Conservation (phyloP, 331 rosid species). For the Rhamnella rubrinervis region DNA sequence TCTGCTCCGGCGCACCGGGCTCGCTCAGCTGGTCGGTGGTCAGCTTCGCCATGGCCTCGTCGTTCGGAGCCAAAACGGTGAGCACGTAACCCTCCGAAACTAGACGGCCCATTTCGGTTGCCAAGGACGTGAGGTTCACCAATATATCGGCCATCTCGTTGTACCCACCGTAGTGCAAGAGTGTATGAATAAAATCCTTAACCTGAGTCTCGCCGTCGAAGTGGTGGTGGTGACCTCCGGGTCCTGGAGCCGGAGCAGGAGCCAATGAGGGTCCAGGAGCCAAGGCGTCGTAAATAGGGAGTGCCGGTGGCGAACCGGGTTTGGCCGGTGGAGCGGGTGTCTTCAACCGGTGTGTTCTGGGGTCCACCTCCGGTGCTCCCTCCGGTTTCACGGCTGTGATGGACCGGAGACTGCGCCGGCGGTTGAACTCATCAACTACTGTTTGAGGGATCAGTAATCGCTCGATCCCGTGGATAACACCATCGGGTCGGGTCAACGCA, state of each 20-base stretch:
- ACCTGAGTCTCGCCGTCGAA: constrained; percentile 72
- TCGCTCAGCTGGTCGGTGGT: constrained; percentile 80
- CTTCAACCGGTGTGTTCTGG: constrained; percentile 54
- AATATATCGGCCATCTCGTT: constrained; percentile 82
- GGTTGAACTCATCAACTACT: constrained; percentile 64
- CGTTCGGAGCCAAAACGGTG: constrained; percentile 82
- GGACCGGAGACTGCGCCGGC: constrained; percentile 55
- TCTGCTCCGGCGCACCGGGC: constrained; percentile 88
- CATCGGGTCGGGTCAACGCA: constrained; percentile 61
- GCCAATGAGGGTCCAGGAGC: constrained; percentile 66
- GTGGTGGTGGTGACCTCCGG: constrained; percentile 63
- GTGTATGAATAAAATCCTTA: constrained; percentile 65
- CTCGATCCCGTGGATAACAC: constrained; percentile 68
- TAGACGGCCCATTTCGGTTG: constrained; percentile 70
- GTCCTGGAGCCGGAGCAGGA: constrained; percentile 90
- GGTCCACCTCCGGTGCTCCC: constrained; percentile 69
- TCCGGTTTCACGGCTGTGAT: constrained; percentile 76
- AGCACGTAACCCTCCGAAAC: constrained; percentile 77
- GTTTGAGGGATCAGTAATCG: constrained; percentile 58
- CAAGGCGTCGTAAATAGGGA: constrained; percentile 63
- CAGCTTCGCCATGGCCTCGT: constrained; percentile 78
- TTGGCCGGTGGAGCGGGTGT: constrained; percentile 37
- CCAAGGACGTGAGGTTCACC: constrained; percentile 73
- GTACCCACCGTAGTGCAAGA: constrained; percentile 79
- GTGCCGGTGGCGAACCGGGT: constrained; percentile 49